These are phyloP conservation scores for Hypseocharis bilobata DNA, from an alignment of 441 rosid species.

Conservation along the genomic window DNA sequence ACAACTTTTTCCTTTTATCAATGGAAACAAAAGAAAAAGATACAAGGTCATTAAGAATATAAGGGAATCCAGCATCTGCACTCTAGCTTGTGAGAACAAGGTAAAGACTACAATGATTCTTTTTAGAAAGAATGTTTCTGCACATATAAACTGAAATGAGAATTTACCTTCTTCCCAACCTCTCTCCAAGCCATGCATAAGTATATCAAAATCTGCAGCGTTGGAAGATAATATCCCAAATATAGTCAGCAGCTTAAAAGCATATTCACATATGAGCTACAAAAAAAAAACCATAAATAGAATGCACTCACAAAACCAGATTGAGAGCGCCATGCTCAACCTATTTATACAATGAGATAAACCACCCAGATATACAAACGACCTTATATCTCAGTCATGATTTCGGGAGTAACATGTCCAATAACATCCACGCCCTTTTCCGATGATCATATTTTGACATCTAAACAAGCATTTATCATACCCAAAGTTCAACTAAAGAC, in stretches of 20 bases:
- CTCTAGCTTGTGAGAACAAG: no score
- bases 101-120: no score
- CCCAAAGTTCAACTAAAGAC: neutral
- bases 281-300: neutral
- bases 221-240: neutral
- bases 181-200: slow-evolving; percentile 57
- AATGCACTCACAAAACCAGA: neutral
- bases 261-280: no score
- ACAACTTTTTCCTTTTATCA: neutral
- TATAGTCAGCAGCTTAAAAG: neutral
- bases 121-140: neutral
- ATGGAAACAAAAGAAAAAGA: neutral
- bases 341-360: neutral
- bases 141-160: neutral
- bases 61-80: neutral
- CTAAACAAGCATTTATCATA: no score
- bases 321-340: neutral
- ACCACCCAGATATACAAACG: no score
- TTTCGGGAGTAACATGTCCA: neutral
- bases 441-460: no score
- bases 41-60: neutral
- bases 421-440: neutral
- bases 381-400: neutral
- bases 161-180: slow-evolving; percentile 38
- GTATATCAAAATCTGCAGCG: neutral